Percentiles rank a stretch among this genome's conserved stretches.
These are phyloP conservation scores for Aspergillus sp. DNA, from an alignment of 2,329 filamentous ascomycete genomes.

Conservation along the genomic window DNA sequence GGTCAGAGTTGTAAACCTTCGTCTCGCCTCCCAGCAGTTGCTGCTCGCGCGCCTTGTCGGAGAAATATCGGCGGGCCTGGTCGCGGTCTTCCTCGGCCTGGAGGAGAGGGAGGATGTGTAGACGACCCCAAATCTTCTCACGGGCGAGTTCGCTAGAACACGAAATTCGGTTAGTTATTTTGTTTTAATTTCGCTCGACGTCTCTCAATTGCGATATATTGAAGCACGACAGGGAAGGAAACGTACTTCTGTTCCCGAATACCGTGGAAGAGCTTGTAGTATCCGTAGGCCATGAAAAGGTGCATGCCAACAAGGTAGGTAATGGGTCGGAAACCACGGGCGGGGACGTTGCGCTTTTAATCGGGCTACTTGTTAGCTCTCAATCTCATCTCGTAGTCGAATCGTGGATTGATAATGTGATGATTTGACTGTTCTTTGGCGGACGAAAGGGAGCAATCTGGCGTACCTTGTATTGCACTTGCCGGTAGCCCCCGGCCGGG, in stretches of 20 bases:
- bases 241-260: constrained; percentile 89
- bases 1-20: constrained; percentile 83
- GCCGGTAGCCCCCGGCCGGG: constrained; percentile 88
- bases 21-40: constrained; percentile 80
- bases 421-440: not conserved
- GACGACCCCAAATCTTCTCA: constrained; percentile 98
- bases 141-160: constrained; percentile 79
- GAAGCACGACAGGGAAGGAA: not conserved
- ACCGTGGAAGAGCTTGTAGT: constrained; percentile 80
- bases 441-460: not conserved
- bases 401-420: not conserved
- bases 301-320: constrained; percentile 75
- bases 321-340: constrained; percentile 82
- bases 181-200: not conserved
- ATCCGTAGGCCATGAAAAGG: constrained; percentile 81
- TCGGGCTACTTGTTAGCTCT: constrained; percentile 3
- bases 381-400: not conserved
- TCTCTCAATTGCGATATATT: not conserved
- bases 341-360: constrained; percentile 80
- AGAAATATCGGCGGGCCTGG: constrained; percentile 80
- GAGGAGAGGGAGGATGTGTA: constrained; percentile 88
- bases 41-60: constrained; percentile 87
- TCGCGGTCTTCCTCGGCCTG: constrained; percentile 97
- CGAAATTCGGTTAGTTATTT: not conserved
- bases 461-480: constrained; percentile 93